These are phyloP conservation scores for Suillus tomentosus DNA, from an alignment of 768 basidiomycete species.

Conservation along the genomic window DNA sequence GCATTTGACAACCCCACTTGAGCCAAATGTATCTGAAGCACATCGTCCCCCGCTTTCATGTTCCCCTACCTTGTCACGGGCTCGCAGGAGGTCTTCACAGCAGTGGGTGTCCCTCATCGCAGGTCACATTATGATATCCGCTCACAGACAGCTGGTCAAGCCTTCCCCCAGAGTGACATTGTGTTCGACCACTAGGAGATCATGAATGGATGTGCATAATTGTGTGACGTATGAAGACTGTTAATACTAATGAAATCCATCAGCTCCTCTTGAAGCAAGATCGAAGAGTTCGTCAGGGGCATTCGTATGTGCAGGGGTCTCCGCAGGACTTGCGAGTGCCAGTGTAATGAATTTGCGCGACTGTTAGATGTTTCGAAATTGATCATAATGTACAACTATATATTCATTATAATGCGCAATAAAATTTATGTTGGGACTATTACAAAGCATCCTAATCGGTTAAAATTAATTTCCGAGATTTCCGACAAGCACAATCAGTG, in stretches of 20 bases:
- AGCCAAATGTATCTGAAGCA: too few species aligned
- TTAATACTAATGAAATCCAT: constrained; percentile 16
- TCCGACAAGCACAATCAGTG: not conserved
- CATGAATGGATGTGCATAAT: constrained; percentile 75
- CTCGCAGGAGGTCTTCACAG: too few species aligned
- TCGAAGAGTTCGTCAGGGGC: constrained; percentile 77
- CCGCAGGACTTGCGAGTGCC: constrained; percentile 6
- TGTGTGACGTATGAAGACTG: not conserved
- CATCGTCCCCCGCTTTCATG: too few species aligned
- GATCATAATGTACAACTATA: too few species aligned
- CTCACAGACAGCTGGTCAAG: constrained; percentile 91
- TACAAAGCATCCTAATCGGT: constrained; percentile 1
- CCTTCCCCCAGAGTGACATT: constrained; percentile 81
- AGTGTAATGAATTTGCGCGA: too few species aligned
- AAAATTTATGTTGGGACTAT: not conserved
- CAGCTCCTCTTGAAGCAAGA: constrained; percentile 86
- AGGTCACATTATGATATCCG: too few species aligned
- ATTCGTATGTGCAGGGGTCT: constrained; percentile 96
- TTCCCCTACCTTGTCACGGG: too few species aligned
- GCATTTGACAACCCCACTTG: too few species aligned
- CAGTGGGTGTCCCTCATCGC: too few species aligned
- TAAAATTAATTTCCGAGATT: not conserved
- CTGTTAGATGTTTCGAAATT: too few species aligned
- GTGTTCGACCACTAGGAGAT: constrained; percentile 94
- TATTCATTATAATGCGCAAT: not conserved